These are phyloP conservation scores for Aphanocladium album DNA, from an alignment of 2,329 filamentous ascomycete species.

Conservation along the genomic window DNA sequence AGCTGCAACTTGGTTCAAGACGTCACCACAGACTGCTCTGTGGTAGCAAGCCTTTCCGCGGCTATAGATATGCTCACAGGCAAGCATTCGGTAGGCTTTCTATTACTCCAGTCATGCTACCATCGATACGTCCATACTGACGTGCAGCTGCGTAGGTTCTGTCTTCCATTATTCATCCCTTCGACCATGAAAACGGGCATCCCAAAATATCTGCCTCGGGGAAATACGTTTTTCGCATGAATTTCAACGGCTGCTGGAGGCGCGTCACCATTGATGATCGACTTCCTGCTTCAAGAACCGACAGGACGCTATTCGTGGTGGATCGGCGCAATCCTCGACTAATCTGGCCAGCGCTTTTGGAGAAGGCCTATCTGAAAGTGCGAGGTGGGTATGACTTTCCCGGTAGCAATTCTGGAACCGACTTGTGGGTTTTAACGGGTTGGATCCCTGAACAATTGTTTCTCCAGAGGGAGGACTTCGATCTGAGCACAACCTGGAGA, in stretches of 20 bases:
- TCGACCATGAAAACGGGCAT: constrained; percentile 50
- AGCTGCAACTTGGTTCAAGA: constrained; percentile 88
- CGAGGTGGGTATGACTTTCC: constrained; percentile 96
- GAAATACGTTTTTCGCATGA: constrained; percentile 86
- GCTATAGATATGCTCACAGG: constrained; percentile 65
- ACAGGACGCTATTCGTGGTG: constrained; percentile 77
- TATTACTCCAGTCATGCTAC: not conserved
- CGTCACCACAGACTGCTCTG: constrained; percentile 91
- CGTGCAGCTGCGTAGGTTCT: constrained; percentile 51
- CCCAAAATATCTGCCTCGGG: constrained; percentile 70
- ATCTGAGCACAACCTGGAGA: constrained; percentile 71
- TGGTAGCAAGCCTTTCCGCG: constrained; percentile 91
- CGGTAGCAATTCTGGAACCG: constrained; percentile 93
- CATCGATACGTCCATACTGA: not conserved
- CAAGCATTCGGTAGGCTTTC: constrained; percentile 53
- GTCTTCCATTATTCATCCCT: constrained; percentile 69
- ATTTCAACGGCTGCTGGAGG: constrained; percentile 92
- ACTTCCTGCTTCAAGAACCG: constrained; percentile 70
- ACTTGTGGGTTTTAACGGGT: constrained; percentile 85
- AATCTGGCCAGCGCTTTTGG: constrained; percentile 86
- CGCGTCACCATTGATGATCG: constrained; percentile 85
- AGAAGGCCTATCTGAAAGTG: constrained; percentile 95
- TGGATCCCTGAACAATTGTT: constrained; percentile 98
- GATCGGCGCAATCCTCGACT: constrained; percentile 77
- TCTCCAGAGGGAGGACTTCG: constrained; percentile 74